Evolutionary conservation across 176 grass and related monocot species (phyloP).

Genomic region (Aegilops sharonensis): DNA sequence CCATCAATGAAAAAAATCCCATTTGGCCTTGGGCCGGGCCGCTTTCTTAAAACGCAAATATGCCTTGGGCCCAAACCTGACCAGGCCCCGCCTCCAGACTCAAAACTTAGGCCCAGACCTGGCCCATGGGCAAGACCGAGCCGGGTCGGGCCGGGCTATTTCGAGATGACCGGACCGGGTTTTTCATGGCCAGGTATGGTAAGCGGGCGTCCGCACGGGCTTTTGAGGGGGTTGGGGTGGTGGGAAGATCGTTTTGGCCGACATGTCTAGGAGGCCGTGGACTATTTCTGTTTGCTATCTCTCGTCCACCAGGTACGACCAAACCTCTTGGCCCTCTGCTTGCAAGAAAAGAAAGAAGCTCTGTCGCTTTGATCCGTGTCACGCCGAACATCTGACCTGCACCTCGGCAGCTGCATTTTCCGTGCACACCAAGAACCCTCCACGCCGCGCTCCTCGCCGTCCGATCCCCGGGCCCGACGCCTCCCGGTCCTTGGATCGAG

Average conservation of each 20-base stretch:
- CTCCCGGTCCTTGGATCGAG: neutral
- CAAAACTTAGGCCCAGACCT: no score
- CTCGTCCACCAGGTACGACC: neutral
- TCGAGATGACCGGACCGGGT: no score
- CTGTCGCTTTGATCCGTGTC: constrained; percentile 6
- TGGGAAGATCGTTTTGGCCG: neutral
- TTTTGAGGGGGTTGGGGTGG: no score
- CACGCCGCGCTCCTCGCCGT: neutral
- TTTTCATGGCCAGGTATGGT: no score
- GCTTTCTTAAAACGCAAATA: no score
- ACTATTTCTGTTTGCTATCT: neutral
- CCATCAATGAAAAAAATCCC: no score
- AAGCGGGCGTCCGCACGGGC: no score
- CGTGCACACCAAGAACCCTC: constrained; percentile 28
- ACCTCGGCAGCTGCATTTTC: neutral
- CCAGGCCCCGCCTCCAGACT: no score
- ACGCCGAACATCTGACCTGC: constrained; percentile 32
- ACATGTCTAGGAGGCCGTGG: neutral
- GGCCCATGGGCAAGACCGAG: no score
- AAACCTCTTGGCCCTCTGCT: neutral
- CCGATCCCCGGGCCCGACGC: neutral
- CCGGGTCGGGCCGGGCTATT: no score
- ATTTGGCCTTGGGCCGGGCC: no score
- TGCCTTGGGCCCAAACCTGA: no score
- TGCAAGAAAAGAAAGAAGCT: constrained; percentile 27